Conservation (phyloP, 1,284 basidiomycete species). For the Schizophyllum commune region DNA sequence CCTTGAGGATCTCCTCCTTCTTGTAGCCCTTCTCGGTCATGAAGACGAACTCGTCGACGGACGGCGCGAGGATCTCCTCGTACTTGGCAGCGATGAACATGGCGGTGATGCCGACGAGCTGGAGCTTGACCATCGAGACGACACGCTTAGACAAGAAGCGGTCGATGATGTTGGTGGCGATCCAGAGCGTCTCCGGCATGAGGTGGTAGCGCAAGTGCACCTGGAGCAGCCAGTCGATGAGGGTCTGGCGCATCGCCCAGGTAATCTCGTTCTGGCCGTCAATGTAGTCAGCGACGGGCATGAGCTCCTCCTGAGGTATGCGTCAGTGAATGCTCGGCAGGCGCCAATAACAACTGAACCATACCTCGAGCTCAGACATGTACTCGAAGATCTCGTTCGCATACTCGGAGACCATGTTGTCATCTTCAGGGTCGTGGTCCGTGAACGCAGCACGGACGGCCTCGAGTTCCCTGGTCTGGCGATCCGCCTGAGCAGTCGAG, state of each 20-base stretch:
- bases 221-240: slow-evolving; percentile 98
- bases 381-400: slow-evolving; percentile 96
- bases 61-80: slow-evolving; percentile 95
- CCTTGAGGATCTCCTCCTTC: slow-evolving; percentile 95
- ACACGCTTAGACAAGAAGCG: slow-evolving; percentile 92
- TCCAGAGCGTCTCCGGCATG: slow-evolving; percentile 97
- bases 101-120: slow-evolving; percentile 95
- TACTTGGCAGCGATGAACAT: slow-evolving; percentile 99
- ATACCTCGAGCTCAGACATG: slow-evolving; percentile 88
- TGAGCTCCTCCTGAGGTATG: slow-evolving; percentile 60
- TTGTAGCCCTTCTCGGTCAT: slow-evolving; percentile 95
- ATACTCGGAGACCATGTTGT: slow-evolving; percentile 98
- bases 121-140: slow-evolving; percentile 91
- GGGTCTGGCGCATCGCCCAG: slow-evolving; percentile 92
- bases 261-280: slow-evolving; percentile 90
- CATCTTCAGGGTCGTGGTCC: slow-evolving; percentile 83
- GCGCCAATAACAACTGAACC: slow-evolving; percentile 15
- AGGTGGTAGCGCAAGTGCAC: slow-evolving; percentile 97
- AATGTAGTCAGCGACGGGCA: slow-evolving; percentile 96
- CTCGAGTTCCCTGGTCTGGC: slow-evolving; percentile 53
- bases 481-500: slow-evolving; percentile 47
- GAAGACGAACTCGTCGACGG: slow-evolving; percentile 92
- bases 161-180: slow-evolving; percentile 96
- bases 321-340: slow-evolving; percentile 10
- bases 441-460: slow-evolving; percentile 67